A percentile compares a stretch with the other conserved stretches of the same genome.
These are phyloP conservation scores for Paramecium sonneborni DNA, from an alignment of 73 alveolate species.

Conservation along the genomic window DNA sequence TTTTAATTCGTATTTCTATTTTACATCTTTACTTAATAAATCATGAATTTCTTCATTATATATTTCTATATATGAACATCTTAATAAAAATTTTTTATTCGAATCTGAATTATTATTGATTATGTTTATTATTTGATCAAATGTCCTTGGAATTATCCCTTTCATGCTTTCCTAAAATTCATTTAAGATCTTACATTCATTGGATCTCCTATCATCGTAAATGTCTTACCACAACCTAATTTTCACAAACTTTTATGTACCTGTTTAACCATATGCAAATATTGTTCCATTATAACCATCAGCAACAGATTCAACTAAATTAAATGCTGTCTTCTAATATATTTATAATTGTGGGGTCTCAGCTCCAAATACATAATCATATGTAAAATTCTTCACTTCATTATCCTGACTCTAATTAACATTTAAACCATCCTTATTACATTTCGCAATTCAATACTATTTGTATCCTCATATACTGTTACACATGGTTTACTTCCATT, in stretches of 20 bases:
- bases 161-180: constrained; percentile 10
- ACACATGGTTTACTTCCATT: constrained; percentile 52
- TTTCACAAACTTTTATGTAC: not conserved
- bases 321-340: constrained; percentile 96
- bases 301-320: constrained; percentile 92
- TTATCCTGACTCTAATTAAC: not conserved
- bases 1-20: constrained; percentile 79
- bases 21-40: constrained; percentile 76
- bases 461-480: constrained; percentile 45
- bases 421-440: constrained; percentile 28
- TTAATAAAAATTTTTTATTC: constrained; percentile 82
- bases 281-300: constrained; percentile 95
- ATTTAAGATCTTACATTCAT: not conserved
- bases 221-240: constrained; percentile 90
- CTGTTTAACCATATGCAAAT: constrained; percentile 84
- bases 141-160: constrained; percentile 95
- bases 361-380: constrained; percentile 90
- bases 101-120: constrained; percentile 87
- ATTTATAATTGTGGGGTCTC: constrained; percentile 84
- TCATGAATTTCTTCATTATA: constrained; percentile 97
- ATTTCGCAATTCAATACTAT: constrained; percentile 33
- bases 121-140: constrained; percentile 82
- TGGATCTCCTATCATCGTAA: constrained; percentile 91
- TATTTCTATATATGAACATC: constrained; percentile 95
- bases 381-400: constrained; percentile 74